Evolutionary conservation across 257 asterid genomes (phyloP), one percentile per base, ranked within the genome.

Genomic region (Solanum habrochaites): DNA sequence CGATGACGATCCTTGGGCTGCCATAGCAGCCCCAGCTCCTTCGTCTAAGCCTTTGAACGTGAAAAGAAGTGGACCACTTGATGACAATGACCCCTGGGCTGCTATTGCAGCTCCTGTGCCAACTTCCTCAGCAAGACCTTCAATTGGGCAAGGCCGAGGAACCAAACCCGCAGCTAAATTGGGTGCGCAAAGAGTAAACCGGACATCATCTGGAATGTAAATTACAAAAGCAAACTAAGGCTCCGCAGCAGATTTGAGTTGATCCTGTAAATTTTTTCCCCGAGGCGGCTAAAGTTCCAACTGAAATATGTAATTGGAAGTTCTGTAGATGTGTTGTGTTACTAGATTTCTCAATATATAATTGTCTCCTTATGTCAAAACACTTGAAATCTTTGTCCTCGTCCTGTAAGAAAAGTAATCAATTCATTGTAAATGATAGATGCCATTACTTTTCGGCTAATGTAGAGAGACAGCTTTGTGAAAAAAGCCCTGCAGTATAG

Each of bases 101-200:
- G 89, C 91, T 75, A 91, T 86, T 85, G 90, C 91, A 29, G 93
- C 94, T 80, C 94, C 98, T 71, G 92, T 93, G 62, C 95, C 97
- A 58, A 93, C 95, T 74, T 90, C 97, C 10, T 94, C 92, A 87
- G 87, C 90, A 86, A 96, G 92, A 91, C 98, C 98, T 32, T 89
- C 92, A 20, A 87, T 84, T 13, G 97, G 93, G 49, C 95, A 98
- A 88, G 94, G 97, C 70, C 91, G 98, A 72, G 94, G 92, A 39
- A 62, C 87, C 14, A 97, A 95, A 91, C 86, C 97, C 75, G 92
- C 98, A 82, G 96, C 98, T 0, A 94, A 81, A 89, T 87, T 97
- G 86, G 99, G 99, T 85, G 99, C 98, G 18, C 98, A 92, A 86
- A 93, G 95, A 93, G 92, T 97, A 87, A 96, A 95, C 90, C 92